A percentile compares a stretch with the other conserved stretches of the same genome.
Evolutionary conservation across 2,329 filamentous ascomycete genomes (phyloP).

Genomic region (Penicillium thymicola): DNA sequence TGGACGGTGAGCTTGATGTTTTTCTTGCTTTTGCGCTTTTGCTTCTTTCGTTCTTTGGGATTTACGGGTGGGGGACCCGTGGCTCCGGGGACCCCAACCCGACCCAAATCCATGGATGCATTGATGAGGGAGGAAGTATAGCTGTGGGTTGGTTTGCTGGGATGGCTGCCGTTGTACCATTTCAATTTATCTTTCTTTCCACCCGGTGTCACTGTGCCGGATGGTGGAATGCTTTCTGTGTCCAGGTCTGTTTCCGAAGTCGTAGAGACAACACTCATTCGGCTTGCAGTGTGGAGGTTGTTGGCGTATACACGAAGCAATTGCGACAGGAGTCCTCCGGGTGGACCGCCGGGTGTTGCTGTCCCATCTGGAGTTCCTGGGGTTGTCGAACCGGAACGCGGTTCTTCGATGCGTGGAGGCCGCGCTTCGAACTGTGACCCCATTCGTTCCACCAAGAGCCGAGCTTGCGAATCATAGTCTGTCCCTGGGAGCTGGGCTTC

Average conservation of each 20-base stretch:
- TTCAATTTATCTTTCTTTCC: constrained; percentile 29
- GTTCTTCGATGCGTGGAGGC: constrained; percentile 4
- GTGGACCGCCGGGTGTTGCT: constrained; percentile 15
- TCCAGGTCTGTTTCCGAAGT: constrained; percentile 16
- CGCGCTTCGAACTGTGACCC: constrained; percentile 7
- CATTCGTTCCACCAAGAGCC: constrained; percentile 18
- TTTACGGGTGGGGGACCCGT: constrained; percentile 17
- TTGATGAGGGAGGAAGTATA: constrained; percentile 29
- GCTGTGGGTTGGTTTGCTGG: constrained; percentile 15
- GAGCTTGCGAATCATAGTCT: constrained; percentile 22
- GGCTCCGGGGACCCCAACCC: constrained; percentile 23
- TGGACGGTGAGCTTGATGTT: constrained; percentile 54
- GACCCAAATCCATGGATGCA: constrained; percentile 27
- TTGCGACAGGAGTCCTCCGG: constrained; percentile 62
- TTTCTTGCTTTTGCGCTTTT: constrained; percentile 43
- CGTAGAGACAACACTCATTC: constrained; percentile 20
- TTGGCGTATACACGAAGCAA: constrained; percentile 66
- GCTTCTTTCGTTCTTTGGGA: constrained; percentile 23
- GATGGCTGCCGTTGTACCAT: constrained; percentile 28
- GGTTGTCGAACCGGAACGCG: constrained; percentile 18
- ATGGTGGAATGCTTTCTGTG: constrained; percentile 15
- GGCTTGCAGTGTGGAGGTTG: constrained; percentile 35
- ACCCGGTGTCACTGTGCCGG: constrained; percentile 10
- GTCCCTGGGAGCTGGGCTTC: constrained; percentile 10
- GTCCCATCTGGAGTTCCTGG: constrained; percentile 15